Percentiles rank a stretch among this genome's conserved stretches.
Conservation (phyloP, 352 stramenopile species). For the Discostella stelligera region DNA sequence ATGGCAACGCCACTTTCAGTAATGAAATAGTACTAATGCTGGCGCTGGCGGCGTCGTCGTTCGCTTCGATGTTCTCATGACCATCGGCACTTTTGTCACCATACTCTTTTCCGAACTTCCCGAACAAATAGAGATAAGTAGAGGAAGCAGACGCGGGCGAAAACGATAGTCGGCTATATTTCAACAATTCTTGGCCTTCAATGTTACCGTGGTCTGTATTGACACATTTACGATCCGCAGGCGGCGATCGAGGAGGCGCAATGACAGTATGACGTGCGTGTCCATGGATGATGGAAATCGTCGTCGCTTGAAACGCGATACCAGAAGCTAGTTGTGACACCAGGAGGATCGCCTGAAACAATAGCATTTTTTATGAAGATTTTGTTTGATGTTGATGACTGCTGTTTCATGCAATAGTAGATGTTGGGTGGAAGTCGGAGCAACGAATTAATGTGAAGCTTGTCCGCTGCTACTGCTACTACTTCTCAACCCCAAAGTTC, state of each 20-base stretch:
- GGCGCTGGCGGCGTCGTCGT: conserved; percentile 1
- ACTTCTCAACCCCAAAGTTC: no score
- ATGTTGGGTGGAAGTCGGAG: neutral
- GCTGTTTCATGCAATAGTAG: neutral
- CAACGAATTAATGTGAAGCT: no score
- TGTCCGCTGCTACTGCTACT: no score
- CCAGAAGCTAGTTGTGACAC: neutral
- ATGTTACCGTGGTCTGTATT: neutral
- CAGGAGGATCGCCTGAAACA: neutral
- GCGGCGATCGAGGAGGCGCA: neutral
- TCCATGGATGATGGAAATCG: neutral
- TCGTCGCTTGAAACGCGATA: conserved; percentile 12
- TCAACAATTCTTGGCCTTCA: neutral
- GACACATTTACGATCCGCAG: neutral
- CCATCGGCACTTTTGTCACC: neutral
- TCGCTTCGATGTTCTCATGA: neutral
- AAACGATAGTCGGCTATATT: neutral
- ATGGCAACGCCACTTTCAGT: conserved; percentile 50
- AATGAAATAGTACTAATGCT: conserved; percentile 12
- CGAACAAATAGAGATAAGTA: conserved; percentile 28
- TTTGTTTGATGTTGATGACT: neutral
- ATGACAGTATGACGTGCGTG: neutral
- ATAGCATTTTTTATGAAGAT: conserved; percentile 5
- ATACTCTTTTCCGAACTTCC: conserved; percentile 23
- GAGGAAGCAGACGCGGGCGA: conserved; percentile 15